Base-by-base conservation (phyloP, 208 protist species). In the Crithidia thermophila region DNA sequence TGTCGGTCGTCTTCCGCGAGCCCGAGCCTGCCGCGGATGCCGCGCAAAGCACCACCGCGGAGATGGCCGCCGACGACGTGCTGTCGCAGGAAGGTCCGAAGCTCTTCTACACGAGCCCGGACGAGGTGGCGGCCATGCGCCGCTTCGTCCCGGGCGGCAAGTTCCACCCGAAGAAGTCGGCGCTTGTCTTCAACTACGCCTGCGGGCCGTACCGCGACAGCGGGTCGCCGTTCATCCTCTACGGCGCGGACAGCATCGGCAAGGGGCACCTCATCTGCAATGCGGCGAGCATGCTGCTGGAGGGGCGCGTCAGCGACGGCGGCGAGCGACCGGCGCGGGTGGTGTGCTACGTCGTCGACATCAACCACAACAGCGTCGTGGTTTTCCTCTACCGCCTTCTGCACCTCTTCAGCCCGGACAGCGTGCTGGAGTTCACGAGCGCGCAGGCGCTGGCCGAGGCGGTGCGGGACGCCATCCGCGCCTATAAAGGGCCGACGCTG, bases 171-270 rank as follows among this genome's bases (percentile, higher is more conserved):
- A 56, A 64, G 51, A 75, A 75, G 53, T 73, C 73, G 9, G 67
- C 73, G 28, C 67, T 86, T 21, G 42, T 90, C 21, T 76, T 87
- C 31, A 43, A 77, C 39, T 79, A 72, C 63, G 68, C 67, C 11
- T 55, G 80, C 25, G 61, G 71, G 0, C 46, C 73, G n/a, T 55
- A 67, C 39, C 56, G 52, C n/a, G 69, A 71, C 42, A 51, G 73
- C 36, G 81, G 72, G 27, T 72, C 89, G 28, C 87, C 90, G 8
- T 72, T 95, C 36, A 56, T 94, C 42, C 75, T 95, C 39, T 88
- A 88, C 67, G 87, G 90, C 33, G 79, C 75, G 11, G 75, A 60
- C 31, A 71, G 59, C 34, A 67, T 88, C 25, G 87, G 84, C 45
- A 91, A 94, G 57, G 62, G 64, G 0, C 69, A 81, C 28, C 71